phyloP scores from a whole-genome alignment of 1,139 yeast species.

The Yamadazyma epiphylla region DNA sequence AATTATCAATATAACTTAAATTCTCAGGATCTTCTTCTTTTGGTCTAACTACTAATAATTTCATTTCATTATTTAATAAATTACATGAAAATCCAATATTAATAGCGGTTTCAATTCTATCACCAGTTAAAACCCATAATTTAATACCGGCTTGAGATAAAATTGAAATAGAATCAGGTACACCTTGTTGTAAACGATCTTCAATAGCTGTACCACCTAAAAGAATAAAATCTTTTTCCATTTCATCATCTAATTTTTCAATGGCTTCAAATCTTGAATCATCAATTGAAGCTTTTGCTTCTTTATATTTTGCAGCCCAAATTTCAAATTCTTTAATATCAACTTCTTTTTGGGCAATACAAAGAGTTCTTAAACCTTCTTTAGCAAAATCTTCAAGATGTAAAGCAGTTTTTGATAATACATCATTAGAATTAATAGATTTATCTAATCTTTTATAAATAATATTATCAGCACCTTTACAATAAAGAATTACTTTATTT shows the following conservation, averaged over 20 bases:
- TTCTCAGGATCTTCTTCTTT: constrained; percentile 24
- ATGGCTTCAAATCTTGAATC: constrained; percentile 74
- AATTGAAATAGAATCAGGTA: constrained; percentile 43
- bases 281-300: constrained; percentile 68
- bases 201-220: constrained; percentile 54
- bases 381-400: constrained; percentile 93
- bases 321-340: constrained; percentile 54
- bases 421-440: constrained; percentile 26
- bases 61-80: constrained; percentile 47
- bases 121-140: constrained; percentile 51
- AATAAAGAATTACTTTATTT: constrained; percentile 54
- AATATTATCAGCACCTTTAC: constrained; percentile 95
- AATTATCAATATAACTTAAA: constrained; percentile 41
- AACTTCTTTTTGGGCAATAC: constrained; percentile 81
- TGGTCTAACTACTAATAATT: constrained; percentile 37
- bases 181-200: constrained; percentile 49
- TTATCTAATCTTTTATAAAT: constrained; percentile 70
- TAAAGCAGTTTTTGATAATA: constrained; percentile 54
- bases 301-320: constrained; percentile 70
- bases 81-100: constrained; percentile 51
- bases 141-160: constrained; percentile 48
- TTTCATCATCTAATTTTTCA: constrained; percentile 74
- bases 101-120: constrained; percentile 50
- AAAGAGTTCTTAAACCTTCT: constrained; percentile 92
- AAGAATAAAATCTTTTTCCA: constrained; percentile 62